A percentile compares a stretch with the other conserved stretches of the same genome.
phyloP scores from a whole-genome alignment of 2,329 filamentous ascomycete genomes.

The Penicillium brevicompactum region DNA sequence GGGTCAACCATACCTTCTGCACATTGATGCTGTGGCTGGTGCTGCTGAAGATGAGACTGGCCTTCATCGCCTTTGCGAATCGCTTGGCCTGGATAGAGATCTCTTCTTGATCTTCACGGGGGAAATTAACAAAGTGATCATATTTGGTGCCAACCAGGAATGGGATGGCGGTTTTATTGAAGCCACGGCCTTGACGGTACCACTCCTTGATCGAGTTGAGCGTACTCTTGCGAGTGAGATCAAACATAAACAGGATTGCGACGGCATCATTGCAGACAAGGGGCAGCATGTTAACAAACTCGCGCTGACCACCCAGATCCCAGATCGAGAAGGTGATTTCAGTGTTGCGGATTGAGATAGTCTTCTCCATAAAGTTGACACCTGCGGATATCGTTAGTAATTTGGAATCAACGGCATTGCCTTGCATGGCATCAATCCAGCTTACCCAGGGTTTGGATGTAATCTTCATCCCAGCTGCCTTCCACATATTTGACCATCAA shows the following conservation, averaged over 20 bases:
- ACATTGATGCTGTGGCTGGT: constrained; percentile 99
- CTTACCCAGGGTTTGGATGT: constrained; percentile 91
- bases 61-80: constrained; percentile 98
- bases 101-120: constrained; percentile 95
- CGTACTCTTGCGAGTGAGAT: constrained; percentile 95
- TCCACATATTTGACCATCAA: constrained; percentile 99
- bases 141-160: constrained; percentile 98
- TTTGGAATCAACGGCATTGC: background rate
- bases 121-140: constrained; percentile 99
- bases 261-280: constrained; percentile 99
- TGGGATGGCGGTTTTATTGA: constrained; percentile 99
- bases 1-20: constrained; percentile 72
- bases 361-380: constrained; percentile 99
- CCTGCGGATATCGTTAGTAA: constrained; percentile 51
- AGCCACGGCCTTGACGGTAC: constrained; percentile 95
- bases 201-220: constrained; percentile 99
- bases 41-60: constrained; percentile 95
- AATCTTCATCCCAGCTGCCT: constrained; percentile 99
- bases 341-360: constrained; percentile 97
- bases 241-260: constrained; percentile 99
- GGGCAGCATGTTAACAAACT: constrained; percentile 99
- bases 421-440: background rate
- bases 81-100: constrained; percentile 96
- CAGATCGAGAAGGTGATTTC: constrained; percentile 99
- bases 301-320: constrained; percentile 95